Conservation (phyloP, 2,329 filamentous ascomycete genomes). For the Trichoderma gracile region DNA sequence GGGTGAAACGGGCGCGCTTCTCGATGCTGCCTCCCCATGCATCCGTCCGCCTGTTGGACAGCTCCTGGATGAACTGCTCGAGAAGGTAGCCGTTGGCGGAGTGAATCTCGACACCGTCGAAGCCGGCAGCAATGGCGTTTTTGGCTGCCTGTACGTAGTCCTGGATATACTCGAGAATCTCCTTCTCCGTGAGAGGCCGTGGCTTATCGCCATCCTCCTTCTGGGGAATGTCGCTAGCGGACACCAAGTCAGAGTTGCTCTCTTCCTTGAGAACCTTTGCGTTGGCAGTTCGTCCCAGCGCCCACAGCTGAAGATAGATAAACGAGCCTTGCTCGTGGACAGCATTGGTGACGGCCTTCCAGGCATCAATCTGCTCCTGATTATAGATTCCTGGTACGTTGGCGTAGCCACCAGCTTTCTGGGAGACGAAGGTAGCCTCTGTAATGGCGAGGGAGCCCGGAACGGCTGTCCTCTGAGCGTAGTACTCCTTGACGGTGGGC, state of each 20-base stretch:
- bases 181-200: slow-evolving; percentile 39
- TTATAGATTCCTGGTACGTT: slow-evolving; percentile 60
- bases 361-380: slow-evolving; percentile 57
- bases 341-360: slow-evolving; percentile 61
- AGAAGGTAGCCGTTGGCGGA: slow-evolving; percentile 62
- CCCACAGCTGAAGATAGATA: slow-evolving; percentile 67
- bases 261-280: slow-evolving; percentile 5
- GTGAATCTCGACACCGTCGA: slow-evolving; percentile 67
- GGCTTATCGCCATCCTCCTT: not conserved
- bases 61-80: slow-evolving; percentile 61
- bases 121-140: slow-evolving; percentile 62
- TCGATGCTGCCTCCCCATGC: slow-evolving; percentile 56
- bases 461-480: slow-evolving; percentile 45
- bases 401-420: slow-evolving; percentile 30
- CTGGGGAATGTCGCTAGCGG: slow-evolving; percentile 9
- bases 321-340: slow-evolving; percentile 63
- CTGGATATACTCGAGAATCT: slow-evolving; percentile 64
- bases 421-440: slow-evolving; percentile 49
- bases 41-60: slow-evolving; percentile 54
- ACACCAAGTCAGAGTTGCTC: slow-evolving; percentile 2
- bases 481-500: slow-evolving; percentile 44
- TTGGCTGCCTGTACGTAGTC: slow-evolving; percentile 59
- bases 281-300: slow-evolving; percentile 53
- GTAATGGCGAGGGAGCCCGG: slow-evolving; percentile 48
- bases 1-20: slow-evolving; percentile 53